These are phyloP conservation scores for Gamsiella multidivaricata DNA, from an alignment of 192 early-diverging fungal genomes.

Conservation along the genomic window DNA sequence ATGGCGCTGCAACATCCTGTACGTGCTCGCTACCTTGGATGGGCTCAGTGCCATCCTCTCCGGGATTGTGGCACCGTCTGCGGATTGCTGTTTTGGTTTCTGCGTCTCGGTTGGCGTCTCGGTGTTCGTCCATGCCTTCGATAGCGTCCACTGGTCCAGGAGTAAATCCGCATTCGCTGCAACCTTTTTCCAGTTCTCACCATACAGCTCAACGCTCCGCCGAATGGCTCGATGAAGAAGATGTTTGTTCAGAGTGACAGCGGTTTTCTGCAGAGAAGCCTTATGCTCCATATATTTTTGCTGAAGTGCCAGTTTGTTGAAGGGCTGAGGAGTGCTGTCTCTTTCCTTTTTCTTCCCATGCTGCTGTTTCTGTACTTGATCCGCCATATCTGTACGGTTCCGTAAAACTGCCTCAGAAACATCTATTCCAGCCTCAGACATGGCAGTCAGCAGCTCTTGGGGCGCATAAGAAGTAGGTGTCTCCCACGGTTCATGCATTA, in stretches of 20 bases:
- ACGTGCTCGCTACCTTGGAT: constrained; percentile 9
- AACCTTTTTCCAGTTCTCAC: constrained; percentile 46
- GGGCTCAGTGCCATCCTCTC: not conserved
- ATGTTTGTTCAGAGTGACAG: not conserved
- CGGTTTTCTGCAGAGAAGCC: not conserved
- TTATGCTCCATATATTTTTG: constrained; percentile 26
- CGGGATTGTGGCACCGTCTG: not conserved
- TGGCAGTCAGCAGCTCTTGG: not conserved
- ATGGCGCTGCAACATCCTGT: constrained; percentile 11
- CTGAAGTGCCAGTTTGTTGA: constrained; percentile 14
- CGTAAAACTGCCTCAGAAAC: too few species aligned
- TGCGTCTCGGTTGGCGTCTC: not conserved
- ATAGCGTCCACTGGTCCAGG: constrained; percentile 18
- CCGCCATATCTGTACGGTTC: too few species aligned
- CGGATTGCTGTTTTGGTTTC: too few species aligned
- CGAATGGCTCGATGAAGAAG: constrained; percentile 2
- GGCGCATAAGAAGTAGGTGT: constrained; percentile 18
- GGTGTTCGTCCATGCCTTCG: not conserved
- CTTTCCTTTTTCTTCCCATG: not conserved
- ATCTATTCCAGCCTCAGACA: not conserved
- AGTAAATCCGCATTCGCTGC: constrained; percentile 12
- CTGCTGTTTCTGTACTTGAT: not conserved
- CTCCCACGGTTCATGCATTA: constrained; percentile 30
- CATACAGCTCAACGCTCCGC: constrained; percentile 39
- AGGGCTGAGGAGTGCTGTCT: not conserved